Conservation (phyloP, 2,329 filamentous ascomycete species). For the Thyridium curvatum region DNA sequence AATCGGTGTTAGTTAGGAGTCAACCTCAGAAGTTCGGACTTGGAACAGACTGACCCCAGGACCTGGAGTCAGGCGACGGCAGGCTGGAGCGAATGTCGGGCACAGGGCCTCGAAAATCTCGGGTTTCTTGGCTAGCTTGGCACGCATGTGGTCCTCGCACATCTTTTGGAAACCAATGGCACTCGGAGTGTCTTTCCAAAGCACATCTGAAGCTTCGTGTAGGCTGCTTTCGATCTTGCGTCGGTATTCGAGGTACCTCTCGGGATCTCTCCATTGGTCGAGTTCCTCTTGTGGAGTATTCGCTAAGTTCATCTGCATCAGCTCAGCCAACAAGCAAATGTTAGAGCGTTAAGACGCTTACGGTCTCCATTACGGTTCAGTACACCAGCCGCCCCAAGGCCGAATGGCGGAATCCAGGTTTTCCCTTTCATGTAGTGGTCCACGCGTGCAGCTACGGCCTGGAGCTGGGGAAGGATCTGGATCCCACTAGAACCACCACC, state of each 20-base stretch:
- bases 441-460: conserved; percentile 7
- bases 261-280: not conserved
- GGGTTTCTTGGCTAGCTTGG: conserved; percentile 21
- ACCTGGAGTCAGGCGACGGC: conserved; percentile 17
- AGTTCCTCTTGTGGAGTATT: not conserved
- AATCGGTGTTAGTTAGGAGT: too few species aligned
- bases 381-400: conserved; percentile 15
- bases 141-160: conserved; percentile 16
- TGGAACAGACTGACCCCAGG: too few species aligned
- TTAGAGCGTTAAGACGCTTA: too few species aligned
- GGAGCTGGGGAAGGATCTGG: conserved; percentile 31
- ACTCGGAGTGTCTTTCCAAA: conserved; percentile 11
- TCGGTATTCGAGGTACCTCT: not conserved
- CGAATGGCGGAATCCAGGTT: conserved; percentile 13
- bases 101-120: conserved; percentile 17
- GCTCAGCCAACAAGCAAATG: not conserved
- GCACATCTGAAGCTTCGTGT: conserved; percentile 12
- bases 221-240: not conserved
- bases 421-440: conserved; percentile 13
- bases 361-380: too few species aligned
- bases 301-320: too few species aligned
- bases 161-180: conserved; percentile 11
- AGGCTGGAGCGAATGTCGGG: conserved; percentile 10
- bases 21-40: too few species aligned
- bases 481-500: conserved; percentile 49